These are phyloP conservation scores for Hyphodiscus hymeniophilus DNA, from an alignment of 495 filamentous ascomycete species.

Conservation along the genomic window DNA sequence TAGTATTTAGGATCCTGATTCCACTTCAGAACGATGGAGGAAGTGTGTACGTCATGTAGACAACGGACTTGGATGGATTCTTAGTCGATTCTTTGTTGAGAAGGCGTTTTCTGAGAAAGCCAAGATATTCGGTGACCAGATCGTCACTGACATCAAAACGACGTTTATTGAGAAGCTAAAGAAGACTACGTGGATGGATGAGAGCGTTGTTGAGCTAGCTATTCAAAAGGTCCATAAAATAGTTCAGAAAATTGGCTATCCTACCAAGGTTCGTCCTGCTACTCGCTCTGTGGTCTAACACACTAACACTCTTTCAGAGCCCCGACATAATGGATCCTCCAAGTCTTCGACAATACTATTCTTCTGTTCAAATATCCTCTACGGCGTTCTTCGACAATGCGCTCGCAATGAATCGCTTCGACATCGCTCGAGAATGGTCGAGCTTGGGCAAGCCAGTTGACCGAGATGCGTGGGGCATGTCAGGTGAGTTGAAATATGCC, in stretches of 20 bases:
- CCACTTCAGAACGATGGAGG: conserved; percentile 59
- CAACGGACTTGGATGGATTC: conserved; percentile 44
- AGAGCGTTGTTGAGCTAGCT: conserved; percentile 51
- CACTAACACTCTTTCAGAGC: conserved; percentile 25
- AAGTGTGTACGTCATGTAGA: conserved; percentile 55
- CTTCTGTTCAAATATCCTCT: conserved; percentile 40
- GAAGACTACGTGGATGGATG: conserved; percentile 59
- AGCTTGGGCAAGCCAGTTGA: conserved; percentile 53
- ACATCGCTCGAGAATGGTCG: conserved; percentile 43
- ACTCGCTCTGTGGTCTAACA: background rate
- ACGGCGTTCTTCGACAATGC: conserved; percentile 53
- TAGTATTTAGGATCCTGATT: conserved; percentile 44
- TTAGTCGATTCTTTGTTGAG: conserved; percentile 61
- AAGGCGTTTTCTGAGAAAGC: conserved; percentile 55
- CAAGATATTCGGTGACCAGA: conserved; percentile 57
- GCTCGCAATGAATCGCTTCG: conserved; percentile 39
- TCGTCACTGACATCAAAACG: conserved; percentile 61
- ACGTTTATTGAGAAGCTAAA: conserved; percentile 54
- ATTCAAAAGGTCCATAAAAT: conserved; percentile 65
- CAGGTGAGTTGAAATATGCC: no score
- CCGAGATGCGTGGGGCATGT: conserved; percentile 56
- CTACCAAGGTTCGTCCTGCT: conserved; percentile 34
- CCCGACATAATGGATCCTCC: conserved; percentile 54
- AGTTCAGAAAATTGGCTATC: conserved; percentile 67
- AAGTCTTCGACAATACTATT: conserved; percentile 51